phyloP scores from a whole-genome alignment of 768 basidiomycete species.

The Podaxis sp. region DNA sequence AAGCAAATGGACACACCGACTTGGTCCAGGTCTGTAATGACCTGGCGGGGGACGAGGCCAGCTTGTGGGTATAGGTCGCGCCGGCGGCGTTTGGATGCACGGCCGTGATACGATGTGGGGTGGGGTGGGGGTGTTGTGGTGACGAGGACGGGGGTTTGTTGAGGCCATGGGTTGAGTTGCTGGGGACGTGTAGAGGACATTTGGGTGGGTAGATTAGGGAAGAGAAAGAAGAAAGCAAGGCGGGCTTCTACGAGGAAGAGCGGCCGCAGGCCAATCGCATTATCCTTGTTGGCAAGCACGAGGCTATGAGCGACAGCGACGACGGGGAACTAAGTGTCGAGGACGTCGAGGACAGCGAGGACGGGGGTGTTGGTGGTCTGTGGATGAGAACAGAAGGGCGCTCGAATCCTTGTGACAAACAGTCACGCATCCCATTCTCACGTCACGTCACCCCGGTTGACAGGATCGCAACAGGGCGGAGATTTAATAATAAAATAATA shows the following conservation, averaged over 20 bases:
- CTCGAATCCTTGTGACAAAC: neutral
- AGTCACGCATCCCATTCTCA: constrained; percentile 9
- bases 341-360: constrained; percentile 15
- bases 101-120: constrained; percentile 14
- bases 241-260: constrained; percentile 12
- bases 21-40: constrained; percentile 34
- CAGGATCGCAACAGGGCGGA: constrained; percentile 17
- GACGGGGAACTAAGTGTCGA: constrained; percentile 7
- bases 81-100: constrained; percentile 20
- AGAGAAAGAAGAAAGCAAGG: neutral
- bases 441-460: constrained; percentile 19
- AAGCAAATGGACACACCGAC: constrained; percentile 29
- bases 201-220: neutral
- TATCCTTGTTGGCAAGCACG: constrained; percentile 2
- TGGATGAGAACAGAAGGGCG: constrained; percentile 5
- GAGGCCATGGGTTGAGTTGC: constrained; percentile 20
- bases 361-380: constrained; percentile 12
- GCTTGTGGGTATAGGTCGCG: constrained; percentile 4
- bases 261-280: constrained; percentile 16
- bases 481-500: constrained; percentile 10
- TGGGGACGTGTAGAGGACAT: constrained; percentile 18
- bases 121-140: constrained; percentile 10
- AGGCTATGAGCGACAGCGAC: constrained; percentile 6
- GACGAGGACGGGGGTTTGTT: constrained; percentile 15
- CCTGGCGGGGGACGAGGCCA: constrained; percentile 32